These are phyloP conservation scores for Cornus florida DNA, from an alignment of 148 eudicot genomes.

Conservation along the genomic window DNA sequence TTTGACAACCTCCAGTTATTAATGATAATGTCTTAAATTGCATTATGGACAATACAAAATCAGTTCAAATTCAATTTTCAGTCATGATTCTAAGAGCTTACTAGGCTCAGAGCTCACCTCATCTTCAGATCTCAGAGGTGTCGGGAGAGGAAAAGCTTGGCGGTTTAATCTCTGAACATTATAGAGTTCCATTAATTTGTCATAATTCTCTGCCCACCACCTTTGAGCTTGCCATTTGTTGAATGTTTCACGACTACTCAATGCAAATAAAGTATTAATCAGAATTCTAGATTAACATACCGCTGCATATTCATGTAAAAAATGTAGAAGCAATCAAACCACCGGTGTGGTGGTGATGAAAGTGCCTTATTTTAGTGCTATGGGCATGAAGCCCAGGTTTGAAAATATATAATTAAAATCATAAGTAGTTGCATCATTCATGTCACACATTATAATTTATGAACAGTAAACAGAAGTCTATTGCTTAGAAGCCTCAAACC, in stretches of 20 bases:
- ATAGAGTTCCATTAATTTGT: conserved; percentile 89
- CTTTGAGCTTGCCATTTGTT: conserved; percentile 96
- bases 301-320: not conserved
- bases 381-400: not conserved
- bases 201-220: conserved; percentile 98
- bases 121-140: conserved; percentile 71
- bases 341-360: not conserved
- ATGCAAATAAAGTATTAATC: conserved; percentile 20
- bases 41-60: not conserved
- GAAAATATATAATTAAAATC: not conserved
- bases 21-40: not conserved
- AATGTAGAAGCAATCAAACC: not conserved
- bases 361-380: not conserved
- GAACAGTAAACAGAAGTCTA: not conserved
- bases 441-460: not conserved
- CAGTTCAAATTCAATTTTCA: not conserved
- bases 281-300: conserved; percentile 4
- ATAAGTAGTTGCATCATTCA: not conserved
- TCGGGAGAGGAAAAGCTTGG: conserved; percentile 82
- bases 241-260: conserved; percentile 81
- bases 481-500: not conserved
- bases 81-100: not conserved
- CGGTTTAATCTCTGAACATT: conserved; percentile 89
- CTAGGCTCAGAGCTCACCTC: conserved; percentile 42
- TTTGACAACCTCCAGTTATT: not conserved